Percentiles rank a stretch among this genome's conserved stretches.
phyloP scores from a whole-genome alignment of 169 alveolate species.

The Plasmodium coatneyi region DNA sequence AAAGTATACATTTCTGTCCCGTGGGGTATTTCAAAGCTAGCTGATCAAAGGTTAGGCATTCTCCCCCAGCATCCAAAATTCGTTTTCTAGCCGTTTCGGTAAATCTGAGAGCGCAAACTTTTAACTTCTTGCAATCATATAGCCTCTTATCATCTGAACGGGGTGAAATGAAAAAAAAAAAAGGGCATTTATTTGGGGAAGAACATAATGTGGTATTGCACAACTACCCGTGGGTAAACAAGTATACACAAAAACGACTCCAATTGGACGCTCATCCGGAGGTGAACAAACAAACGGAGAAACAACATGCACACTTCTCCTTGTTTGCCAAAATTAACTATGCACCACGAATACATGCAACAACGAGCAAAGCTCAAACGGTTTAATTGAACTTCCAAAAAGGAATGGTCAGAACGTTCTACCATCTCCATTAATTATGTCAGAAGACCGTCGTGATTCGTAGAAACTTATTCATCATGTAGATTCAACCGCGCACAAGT shows the following conservation, averaged over 20 bases:
- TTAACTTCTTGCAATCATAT: constrained; percentile 89
- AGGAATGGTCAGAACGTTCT: constrained; percentile 76
- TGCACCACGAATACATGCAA: not conserved
- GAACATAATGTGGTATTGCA: not conserved
- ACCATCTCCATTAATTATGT: constrained; percentile 84
- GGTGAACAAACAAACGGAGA: not conserved
- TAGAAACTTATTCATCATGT: constrained; percentile 84
- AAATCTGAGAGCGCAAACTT: constrained; percentile 97
- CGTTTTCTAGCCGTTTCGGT: constrained; percentile 98
- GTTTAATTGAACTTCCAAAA: not conserved
- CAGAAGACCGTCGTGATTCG: constrained; percentile 91
- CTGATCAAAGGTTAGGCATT: constrained; percentile 97
- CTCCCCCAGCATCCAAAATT: constrained; percentile 97
- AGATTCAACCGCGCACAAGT: constrained; percentile 12
- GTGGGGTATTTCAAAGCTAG: constrained; percentile 94
- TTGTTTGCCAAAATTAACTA: not conserved
- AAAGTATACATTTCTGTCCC: constrained; percentile 93
- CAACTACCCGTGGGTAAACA: not conserved
- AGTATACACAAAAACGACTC: not conserved
- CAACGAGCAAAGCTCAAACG: not conserved
- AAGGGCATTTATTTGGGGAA: not conserved
- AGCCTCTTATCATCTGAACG: constrained; percentile 91
- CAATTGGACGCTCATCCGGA: not conserved
- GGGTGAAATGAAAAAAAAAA: not conserved
- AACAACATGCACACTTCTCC: not conserved